Base-by-base conservation (phyloP, 2,329 filamentous ascomycete species). In the Fusarium austroafricanum region DNA sequence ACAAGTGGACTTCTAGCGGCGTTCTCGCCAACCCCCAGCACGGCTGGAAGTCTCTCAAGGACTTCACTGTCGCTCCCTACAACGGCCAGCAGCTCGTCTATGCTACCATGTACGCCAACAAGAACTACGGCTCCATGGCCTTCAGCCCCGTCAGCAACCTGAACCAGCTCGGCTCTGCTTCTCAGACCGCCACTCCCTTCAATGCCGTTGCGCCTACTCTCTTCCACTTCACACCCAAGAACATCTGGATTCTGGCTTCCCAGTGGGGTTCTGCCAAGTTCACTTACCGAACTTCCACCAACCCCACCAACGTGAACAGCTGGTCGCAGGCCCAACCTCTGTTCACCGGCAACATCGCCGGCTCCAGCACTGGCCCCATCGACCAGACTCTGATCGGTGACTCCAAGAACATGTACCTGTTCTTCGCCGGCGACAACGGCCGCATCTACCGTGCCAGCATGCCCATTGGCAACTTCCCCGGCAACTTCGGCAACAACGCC, bases 401-500 rank as follows among this genome's bases (percentile, higher is more conserved):
- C 75, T 77, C 77, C 73, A 76, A 74, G 9, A 84, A 85, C 77
- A 90, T 90, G 86, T 90, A 90, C 70, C 79, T 91, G 6, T 91
- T 91, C 83, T 91, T 90, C 69, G 82, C 83, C 0, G 89, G 87
- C 10, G 89, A 91, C 77, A 89, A 91, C 65, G 89, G 89, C 75
- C 84, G 83, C 44, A 88, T 91, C 73, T 91, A 91, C 78, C 83
- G 89, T 2, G 75, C 87, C 52, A 85, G 82, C 73, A 90, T 90
- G 86, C 82, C 89, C 37, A 85, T 90, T 23, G 82, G 76, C 45
- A 84, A 86, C 63, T 91, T 91, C 81, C 89, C 89, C 0, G 83
- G 84, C 37, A 83, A 75, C 75, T 90, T 91, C 72, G 87, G 88
- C 61, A 78, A 80, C 61, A 71, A 89, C 71, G 42, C 43, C 3